Evolutionary conservation across 805 yeast species (phyloP), one percentile per base, ranked within the genome.

Genomic region (Candida germanica): DNA sequence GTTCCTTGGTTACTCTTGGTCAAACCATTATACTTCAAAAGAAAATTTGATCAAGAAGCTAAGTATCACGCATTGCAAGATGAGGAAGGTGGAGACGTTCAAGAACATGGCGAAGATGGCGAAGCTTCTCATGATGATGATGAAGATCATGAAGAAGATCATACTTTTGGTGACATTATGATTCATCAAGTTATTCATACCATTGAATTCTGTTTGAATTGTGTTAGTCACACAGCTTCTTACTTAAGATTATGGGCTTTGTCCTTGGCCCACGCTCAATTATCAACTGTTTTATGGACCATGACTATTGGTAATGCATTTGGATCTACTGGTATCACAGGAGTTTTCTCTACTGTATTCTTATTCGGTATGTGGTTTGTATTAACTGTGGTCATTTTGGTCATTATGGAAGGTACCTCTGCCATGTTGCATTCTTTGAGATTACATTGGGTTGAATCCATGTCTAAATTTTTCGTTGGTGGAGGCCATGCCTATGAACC

Each of bases 351-450:
- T 73, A 73, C 80, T 2, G 78, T 80, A 13, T 55, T 75, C 18
- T 58, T 83, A 36, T 83, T 82, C 61, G 84, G 79, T 20, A 73
- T 82, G 77, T 83, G 89, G 89, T 82, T 83, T 56, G 71, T 74
- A 5, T 65, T 83, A 47, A 81, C 88, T 0, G 81, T 79, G 25
- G 71, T 78, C 47, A 79, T 83, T 27, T 64, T 83, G 53, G 88
- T 83, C 31, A 66, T 80, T 32, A 83, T 83, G 89, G 89, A 83
- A 61, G 89, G 89, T 38, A 83, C 88, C 0, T 80, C 87, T n/a
- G 88, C 88, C 14, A 83, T 83, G 89, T 66, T 83, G 51, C 89
- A 83, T 56, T 75, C 85, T 11, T 69, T 83, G 50, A 74, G 89
- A 62, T 66, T 83, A 49, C 89, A 83, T 53, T 83, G 89, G 89